Percentiles rank a stretch among this genome's conserved stretches.
Conservation (phyloP, 2,329 filamentous ascomycete genomes). For the Westerdykella aurantiaca region DNA sequence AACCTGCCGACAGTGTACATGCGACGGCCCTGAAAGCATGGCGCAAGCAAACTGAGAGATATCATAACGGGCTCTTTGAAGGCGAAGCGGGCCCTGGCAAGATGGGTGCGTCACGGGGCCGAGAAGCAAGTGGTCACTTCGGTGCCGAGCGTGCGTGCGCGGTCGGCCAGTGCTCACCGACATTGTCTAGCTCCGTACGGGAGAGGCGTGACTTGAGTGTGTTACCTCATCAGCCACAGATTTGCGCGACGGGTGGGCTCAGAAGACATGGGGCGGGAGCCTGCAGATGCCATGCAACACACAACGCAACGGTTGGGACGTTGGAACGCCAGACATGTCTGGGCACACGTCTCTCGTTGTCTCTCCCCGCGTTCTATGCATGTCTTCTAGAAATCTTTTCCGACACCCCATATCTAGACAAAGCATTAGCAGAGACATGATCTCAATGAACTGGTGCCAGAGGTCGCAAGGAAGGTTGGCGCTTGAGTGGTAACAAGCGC, state of each 20-base stretch:
- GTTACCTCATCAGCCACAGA: conserved; percentile 19
- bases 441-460: too few species aligned
- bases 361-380: conserved; percentile 16
- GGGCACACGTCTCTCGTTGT: conserved; percentile 9
- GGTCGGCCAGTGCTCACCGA: not conserved
- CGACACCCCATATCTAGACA: not conserved
- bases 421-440: too few species aligned
- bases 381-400: conserved; percentile 13
- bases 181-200: not conserved
- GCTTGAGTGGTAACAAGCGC: too few species aligned
- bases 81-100: conserved; percentile 1
- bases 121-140: conserved; percentile 1
- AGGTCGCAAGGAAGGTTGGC: too few species aligned
- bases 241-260: conserved; percentile 10
- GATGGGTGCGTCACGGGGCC: not conserved
- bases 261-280: conserved; percentile 15
- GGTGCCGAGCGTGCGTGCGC: not conserved
- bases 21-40: conserved; percentile 20
- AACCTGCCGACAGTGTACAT: conserved; percentile 31
- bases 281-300: conserved; percentile 22
- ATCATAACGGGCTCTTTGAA: conserved; percentile 7
- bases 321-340: conserved; percentile 5
- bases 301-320: not conserved
- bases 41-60: conserved; percentile 25
- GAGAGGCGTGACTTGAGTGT: conserved; percentile 20